These are phyloP conservation scores for Sordariomycetes sp. DNA, from an alignment of 2,329 filamentous ascomycete species.

Conservation along the genomic window DNA sequence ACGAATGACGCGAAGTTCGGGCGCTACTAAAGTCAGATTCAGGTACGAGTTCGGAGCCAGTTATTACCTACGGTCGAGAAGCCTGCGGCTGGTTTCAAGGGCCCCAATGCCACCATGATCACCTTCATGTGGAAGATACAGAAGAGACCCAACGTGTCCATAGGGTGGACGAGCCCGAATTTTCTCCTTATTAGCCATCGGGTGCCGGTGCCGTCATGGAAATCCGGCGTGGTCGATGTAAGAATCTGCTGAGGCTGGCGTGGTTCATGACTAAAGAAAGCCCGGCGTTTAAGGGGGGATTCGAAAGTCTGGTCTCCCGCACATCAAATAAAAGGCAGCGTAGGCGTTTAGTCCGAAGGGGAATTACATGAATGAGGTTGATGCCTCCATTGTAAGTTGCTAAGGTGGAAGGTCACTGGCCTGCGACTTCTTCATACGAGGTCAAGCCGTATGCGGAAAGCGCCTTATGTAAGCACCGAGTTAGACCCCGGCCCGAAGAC, in stretches of 20 bases:
- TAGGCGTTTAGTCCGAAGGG: background rate
- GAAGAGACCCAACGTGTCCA: background rate
- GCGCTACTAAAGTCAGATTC: background rate
- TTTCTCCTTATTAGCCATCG: background rate
- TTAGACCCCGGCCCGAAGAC: background rate
- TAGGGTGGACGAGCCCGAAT: background rate
- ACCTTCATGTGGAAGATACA: background rate
- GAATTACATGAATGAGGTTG: background rate
- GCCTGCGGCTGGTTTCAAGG: background rate
- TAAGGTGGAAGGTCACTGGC: background rate
- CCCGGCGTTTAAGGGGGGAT: background rate
- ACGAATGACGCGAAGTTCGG: slow-evolving; percentile 1
- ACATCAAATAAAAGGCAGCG: background rate
- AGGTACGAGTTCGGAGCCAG: background rate
- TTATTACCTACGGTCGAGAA: background rate
- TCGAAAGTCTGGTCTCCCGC: background rate
- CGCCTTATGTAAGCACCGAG: background rate
- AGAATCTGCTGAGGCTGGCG: background rate
- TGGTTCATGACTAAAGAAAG: background rate
- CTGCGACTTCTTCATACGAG: background rate
- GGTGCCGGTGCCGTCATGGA: background rate
- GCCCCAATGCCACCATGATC: background rate
- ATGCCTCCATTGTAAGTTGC: background rate
- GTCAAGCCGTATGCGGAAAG: background rate
- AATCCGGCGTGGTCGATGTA: background rate